phyloP scores from a whole-genome alignment of 2,329 filamentous ascomycete genomes.

The Colletotrichum neosansevieriae region DNA sequence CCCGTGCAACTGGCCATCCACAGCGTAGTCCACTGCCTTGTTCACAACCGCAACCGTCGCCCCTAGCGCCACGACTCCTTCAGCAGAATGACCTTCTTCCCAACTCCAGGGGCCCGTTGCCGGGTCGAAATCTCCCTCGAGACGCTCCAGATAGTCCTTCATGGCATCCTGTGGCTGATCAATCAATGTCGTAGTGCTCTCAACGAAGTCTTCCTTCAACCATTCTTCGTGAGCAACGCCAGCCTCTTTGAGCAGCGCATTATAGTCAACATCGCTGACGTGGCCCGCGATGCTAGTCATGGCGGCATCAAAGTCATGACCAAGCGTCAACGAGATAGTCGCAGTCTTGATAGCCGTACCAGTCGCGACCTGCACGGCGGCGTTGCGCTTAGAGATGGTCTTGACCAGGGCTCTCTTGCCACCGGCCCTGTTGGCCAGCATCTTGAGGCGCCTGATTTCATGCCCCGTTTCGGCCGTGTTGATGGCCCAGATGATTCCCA shows the following conservation, averaged over 20 bases:
- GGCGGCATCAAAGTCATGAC: neutral
- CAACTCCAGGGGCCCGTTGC: neutral
- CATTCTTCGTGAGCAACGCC: neutral
- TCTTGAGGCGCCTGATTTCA: neutral
- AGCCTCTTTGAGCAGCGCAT: neutral
- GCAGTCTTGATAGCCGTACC: neutral
- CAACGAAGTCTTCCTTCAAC: neutral
- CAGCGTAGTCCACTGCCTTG: neutral
- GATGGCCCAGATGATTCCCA: conserved; percentile 2
- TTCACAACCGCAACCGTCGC: neutral
- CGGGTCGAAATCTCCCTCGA: neutral
- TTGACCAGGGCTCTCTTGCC: neutral
- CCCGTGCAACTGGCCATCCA: neutral
- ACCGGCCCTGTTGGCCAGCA: neutral
- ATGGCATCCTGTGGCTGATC: neutral
- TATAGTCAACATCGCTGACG: neutral
- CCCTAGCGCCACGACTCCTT: neutral
- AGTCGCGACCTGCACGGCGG: neutral
- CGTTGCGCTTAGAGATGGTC: neutral
- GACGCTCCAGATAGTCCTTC: neutral
- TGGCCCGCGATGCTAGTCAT: neutral
- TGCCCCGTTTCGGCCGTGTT: neutral
- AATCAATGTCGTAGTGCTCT: neutral
- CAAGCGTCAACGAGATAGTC: neutral
- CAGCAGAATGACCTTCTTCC: neutral